Base-by-base conservation (phyloP, 2,329 filamentous ascomycete species). In the Ophiosphaerella narmari region DNA sequence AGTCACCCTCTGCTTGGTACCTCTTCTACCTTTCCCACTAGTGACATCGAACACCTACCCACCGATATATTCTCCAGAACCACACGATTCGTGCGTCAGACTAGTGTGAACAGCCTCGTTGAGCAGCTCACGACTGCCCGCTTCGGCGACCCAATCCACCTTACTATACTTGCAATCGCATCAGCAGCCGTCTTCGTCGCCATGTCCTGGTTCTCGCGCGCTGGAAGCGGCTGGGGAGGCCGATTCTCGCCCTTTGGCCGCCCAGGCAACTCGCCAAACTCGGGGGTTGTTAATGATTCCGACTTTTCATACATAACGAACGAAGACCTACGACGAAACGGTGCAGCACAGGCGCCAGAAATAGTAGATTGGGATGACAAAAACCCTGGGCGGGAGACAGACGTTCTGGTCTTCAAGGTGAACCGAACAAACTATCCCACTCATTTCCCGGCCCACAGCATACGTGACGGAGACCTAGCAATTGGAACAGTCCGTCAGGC, bases 291-390 rank as follows among this genome's bases (percentile, higher is more conserved):
- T 52, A 88, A 84, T 62, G 87, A 91, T 60, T 83, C 87, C 31
- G 89, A 92, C 75, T 93, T 86, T 72, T 87, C 85, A 68, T 92
- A 93, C 77, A 91, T 92, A 67, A 91, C 88, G n/a, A 86, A 86
- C 24, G 84, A 89, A 63, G 88, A 92, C 64, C 72, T 91, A 34
- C 57, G 61, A 79, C 58, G 72, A 67, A 71, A 71, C 35, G 65
- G 70, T 64, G 62, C 73, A n/a, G 78, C 80, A 54, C 69, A 74
- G 18, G 52, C 47, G 7, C 75, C 69, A 4, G 69, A 71, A 54
- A 69, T 72, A 32, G 69, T 72, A 5, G 70, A 73, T 37, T 73
- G 70, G 70, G 68, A 71, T 34, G 70, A 70, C 57, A 70, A 67
- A 60, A 70, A 72, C 45, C 69, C 70, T 1, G 60, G 75, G 60